These are phyloP conservation scores for Cordyceps javanica DNA, from an alignment of 2,329 filamentous ascomycete species.

Conservation along the genomic window DNA sequence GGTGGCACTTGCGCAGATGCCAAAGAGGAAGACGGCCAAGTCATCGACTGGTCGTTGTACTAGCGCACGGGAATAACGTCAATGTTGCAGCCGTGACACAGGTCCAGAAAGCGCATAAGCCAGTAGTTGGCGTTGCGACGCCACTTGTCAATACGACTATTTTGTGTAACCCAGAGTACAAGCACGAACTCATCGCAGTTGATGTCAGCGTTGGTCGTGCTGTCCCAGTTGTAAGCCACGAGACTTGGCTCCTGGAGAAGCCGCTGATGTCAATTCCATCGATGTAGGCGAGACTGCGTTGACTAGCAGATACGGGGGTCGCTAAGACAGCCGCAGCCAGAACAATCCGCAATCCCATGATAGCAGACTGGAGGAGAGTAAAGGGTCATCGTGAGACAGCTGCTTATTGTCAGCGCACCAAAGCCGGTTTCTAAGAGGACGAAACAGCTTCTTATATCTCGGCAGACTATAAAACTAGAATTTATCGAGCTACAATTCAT, in stretches of 20 bases:
- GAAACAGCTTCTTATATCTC: too few relatives aligned
- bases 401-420: too few relatives aligned
- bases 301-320: slow-evolving; percentile 23
- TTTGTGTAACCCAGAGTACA: slow-evolving; percentile 19
- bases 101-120: slow-evolving; percentile 34
- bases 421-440: too few relatives aligned
- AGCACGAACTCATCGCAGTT: slow-evolving; percentile 18
- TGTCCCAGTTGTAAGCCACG: slow-evolving; percentile 22
- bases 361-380: too few relatives aligned
- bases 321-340: background rate
- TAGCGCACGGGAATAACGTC: slow-evolving; percentile 41
- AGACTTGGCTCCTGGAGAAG: slow-evolving; percentile 14
- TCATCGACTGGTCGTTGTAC: slow-evolving; percentile 35
- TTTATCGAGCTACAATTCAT: too few relatives aligned
- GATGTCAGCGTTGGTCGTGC: slow-evolving; percentile 17
- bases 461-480: too few relatives aligned
- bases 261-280: slow-evolving; percentile 18
- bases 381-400: too few relatives aligned
- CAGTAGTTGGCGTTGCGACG: slow-evolving; percentile 26
- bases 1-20: slow-evolving; percentile 28
- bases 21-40: slow-evolving; percentile 36
- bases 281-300: slow-evolving; percentile 47
- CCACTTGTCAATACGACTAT: slow-evolving; percentile 16
- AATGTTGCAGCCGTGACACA: slow-evolving; percentile 35
- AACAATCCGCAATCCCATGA: background rate